A percentile compares a stretch with the other conserved stretches of the same genome.
Conservation (phyloP, 768 basidiomycete species). For the Lactarius sp. region DNA sequence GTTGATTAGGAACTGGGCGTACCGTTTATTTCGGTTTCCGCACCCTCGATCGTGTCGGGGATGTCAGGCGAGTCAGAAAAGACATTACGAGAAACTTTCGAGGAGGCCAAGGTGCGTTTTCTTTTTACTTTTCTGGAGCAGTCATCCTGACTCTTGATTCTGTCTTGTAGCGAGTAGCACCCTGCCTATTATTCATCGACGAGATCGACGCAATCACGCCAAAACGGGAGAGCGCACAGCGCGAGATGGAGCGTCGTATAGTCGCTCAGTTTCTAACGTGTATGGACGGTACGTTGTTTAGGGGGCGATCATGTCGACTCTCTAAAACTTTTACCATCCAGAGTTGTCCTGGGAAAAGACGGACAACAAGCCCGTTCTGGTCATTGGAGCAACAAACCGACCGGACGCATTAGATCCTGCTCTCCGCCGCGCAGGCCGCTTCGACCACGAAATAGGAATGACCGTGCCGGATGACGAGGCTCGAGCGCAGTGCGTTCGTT, state of each 20-base stretch:
- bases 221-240: constrained; percentile 94
- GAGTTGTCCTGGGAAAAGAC: constrained; percentile 96
- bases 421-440: constrained; percentile 80
- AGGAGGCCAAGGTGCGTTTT: constrained; percentile 80
- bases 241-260: constrained; percentile 97
- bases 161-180: constrained; percentile 65
- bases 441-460: too few relatives aligned
- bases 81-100: constrained; percentile 91
- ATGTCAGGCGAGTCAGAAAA: constrained; percentile 99
- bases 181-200: constrained; percentile 93
- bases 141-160: neutral
- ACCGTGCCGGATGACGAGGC: too few relatives aligned
- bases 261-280: constrained; percentile 97
- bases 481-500: too few relatives aligned
- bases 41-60: constrained; percentile 92
- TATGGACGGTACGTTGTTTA: constrained; percentile 78
- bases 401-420: constrained; percentile 95
- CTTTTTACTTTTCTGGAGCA: neutral
- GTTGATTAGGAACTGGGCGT: constrained; percentile 73
- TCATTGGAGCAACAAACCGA: constrained; percentile 95
- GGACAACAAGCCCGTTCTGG: constrained; percentile 86
- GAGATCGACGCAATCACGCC: constrained; percentile 98
- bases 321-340: constrained; percentile 30
- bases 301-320: neutral
- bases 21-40: constrained; percentile 92